Percentiles rank a stretch among this genome's conserved stretches.
Evolutionary conservation across 495 filamentous ascomycete species (phyloP).

Genomic region (Lepidopterella palustris): DNA sequence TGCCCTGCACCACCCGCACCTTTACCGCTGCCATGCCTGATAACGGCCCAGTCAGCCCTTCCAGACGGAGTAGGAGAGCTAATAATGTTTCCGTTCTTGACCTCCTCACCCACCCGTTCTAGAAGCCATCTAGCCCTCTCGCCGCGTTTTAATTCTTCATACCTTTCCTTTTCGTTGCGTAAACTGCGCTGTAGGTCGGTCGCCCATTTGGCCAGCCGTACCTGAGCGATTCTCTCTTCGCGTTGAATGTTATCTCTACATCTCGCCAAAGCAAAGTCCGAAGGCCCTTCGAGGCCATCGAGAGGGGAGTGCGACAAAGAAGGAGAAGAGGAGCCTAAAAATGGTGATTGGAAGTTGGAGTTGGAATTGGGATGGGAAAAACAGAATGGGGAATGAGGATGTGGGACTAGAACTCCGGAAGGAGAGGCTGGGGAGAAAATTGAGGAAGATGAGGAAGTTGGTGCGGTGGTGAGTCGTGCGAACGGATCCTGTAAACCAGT

Average conservation of each 20-base stretch:
- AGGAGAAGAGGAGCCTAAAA: conserved; percentile 26
- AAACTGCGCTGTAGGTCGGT: conserved; percentile 79
- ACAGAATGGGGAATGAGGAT: conserved; percentile 29
- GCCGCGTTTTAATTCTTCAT: conserved; percentile 59
- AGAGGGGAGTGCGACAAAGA: conserved; percentile 24
- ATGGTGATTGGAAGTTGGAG: conserved; percentile 25
- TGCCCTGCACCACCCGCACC: conserved; percentile 22
- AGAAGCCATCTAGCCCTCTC: conserved; percentile 68
- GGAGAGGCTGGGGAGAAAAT: conserved; percentile 25
- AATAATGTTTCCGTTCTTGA: conserved; percentile 32
- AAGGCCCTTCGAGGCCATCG: conserved; percentile 35
- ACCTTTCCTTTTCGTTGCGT: conserved; percentile 71
- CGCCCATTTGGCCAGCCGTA: conserved; percentile 84
- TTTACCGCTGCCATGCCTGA: conserved; percentile 21
- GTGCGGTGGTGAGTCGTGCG: conserved; percentile 7
- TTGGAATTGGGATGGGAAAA: conserved; percentile 22
- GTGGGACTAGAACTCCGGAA: conserved; percentile 31
- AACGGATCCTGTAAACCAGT: neutral
- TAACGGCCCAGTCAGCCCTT: conserved; percentile 28
- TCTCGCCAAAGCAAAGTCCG: conserved; percentile 62
- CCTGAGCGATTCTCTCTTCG: conserved; percentile 68
- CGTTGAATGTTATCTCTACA: conserved; percentile 64
- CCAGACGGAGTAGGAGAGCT: conserved; percentile 46
- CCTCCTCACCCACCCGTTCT: conserved; percentile 67
- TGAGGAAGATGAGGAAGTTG: conserved; percentile 22